Base-by-base conservation (phyloP, 768 basidiomycete genomes). In the Xerocomus spinulosus region DNA sequence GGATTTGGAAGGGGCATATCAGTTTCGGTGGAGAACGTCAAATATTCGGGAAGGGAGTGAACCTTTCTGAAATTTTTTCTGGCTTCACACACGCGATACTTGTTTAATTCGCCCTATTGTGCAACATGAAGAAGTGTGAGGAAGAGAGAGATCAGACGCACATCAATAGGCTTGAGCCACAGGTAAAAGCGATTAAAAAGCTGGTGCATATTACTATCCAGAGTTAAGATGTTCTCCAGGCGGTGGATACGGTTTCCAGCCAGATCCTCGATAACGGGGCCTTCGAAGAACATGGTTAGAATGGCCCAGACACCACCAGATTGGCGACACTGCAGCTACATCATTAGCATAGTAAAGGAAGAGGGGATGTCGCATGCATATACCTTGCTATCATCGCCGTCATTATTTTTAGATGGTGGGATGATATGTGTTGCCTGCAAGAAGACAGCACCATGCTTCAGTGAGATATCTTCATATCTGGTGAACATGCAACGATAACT, bases 161-260 rank as follows among this genome's bases (percentile, higher is more conserved):
- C 52, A 1, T 32, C 33, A 3, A 44, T 17, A 5, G 50, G 53
- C 42, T 52, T 52, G 18, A 47, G 24, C 45, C 52, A 54, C 6
- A 47, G 12, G 9, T 0, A 2, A 24, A 51, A 45, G 1, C 26
- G 9, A 2, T 41, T 33, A 10, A 52, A 54, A 24, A 32, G 8
- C 0, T 0, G 0, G 8, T 41, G 52, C 20, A 4, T 28, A 1
- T n/a, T n/a, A 0, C 0, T 3, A 2, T 2, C 10, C 44, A 35
- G 20, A 42, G 5, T 41, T 10, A 51, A 0, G 9, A 51, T 47
- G 10, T 51, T 47, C 29, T 51, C 40, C 1, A 17, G 45, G 10
- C 17, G 40, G 18, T 51, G 21, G 7, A 51, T 36, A 10, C 7
- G 0, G 5, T 51, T 3, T 0, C 45, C 40, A 0, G 45, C 23